Conservation (phyloP, 2,329 filamentous ascomycete species). For the Dactylonectria estremocensis region DNA sequence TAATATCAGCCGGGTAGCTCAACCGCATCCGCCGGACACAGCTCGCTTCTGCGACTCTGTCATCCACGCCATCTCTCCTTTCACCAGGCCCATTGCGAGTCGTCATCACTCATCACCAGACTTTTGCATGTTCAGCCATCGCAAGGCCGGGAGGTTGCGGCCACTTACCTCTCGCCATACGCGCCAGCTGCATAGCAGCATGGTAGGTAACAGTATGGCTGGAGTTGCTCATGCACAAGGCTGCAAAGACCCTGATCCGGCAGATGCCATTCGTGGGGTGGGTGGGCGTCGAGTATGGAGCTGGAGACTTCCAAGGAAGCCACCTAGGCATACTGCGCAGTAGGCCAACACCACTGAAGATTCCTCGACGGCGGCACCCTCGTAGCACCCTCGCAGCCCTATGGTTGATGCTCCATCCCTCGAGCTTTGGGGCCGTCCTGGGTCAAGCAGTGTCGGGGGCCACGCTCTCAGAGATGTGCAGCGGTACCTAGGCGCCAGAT, state of each 20-base stretch:
- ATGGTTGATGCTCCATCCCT: slow-evolving; percentile 33
- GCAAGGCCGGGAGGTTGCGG: slow-evolving; percentile 23
- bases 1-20: slow-evolving; percentile 32
- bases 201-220: slow-evolving; percentile 26
- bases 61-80: slow-evolving; percentile 30
- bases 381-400: slow-evolving; percentile 49
- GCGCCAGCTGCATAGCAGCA: slow-evolving; percentile 27
- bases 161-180: slow-evolving; percentile 21
- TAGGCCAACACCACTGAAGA: slow-evolving; percentile 35
- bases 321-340: slow-evolving; percentile 7
- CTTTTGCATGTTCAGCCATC: slow-evolving; percentile 39
- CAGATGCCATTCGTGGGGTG: slow-evolving; percentile 47
- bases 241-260: slow-evolving; percentile 47
- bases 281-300: slow-evolving; percentile 41
- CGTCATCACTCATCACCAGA: slow-evolving; percentile 39
- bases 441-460: slow-evolving; percentile 25
- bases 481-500: slow-evolving; percentile 33
- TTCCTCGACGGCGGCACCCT: slow-evolving; percentile 39
- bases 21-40: slow-evolving; percentile 29
- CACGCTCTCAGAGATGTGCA: slow-evolving; percentile 28
- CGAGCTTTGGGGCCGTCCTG: slow-evolving; percentile 21
- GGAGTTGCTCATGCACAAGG: slow-evolving; percentile 45
- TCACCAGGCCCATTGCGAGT: slow-evolving; percentile 20
- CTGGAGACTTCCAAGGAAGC: slow-evolving; percentile 34
- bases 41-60: slow-evolving; percentile 29